Evolutionary conservation across 495 filamentous ascomycete species (phyloP).

Genomic region (Talaromyces nanjingensis): DNA sequence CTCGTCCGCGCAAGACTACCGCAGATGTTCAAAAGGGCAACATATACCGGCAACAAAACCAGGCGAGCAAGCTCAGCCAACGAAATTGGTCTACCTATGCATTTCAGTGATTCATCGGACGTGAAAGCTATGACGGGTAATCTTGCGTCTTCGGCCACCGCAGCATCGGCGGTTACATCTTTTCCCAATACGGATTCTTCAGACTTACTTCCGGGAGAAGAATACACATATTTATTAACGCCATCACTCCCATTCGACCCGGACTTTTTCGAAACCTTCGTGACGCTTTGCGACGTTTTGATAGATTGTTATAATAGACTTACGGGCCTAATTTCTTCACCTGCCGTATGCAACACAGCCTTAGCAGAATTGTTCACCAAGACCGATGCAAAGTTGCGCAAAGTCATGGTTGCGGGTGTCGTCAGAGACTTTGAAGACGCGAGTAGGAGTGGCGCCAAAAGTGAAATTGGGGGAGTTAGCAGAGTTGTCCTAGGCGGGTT

Average conservation of each 20-base stretch:
- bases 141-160: slow-evolving; percentile 29
- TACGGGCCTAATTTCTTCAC: slow-evolving; percentile 58
- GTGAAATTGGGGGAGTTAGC: slow-evolving; percentile 74
- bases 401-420: slow-evolving; percentile 76
- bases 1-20: slow-evolving; percentile 72
- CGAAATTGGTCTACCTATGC: slow-evolving; percentile 57
- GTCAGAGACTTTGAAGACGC: slow-evolving; percentile 91
- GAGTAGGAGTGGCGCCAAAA: slow-evolving; percentile 64
- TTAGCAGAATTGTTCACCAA: slow-evolving; percentile 76
- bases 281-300: slow-evolving; percentile 92
- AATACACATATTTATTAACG: slow-evolving; percentile 82
- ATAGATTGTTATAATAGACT: slow-evolving; percentile 87
- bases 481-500: slow-evolving; percentile 86
- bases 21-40: slow-evolving; percentile 78
- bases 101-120: slow-evolving; percentile 44
- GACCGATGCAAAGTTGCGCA: slow-evolving; percentile 75
- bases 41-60: slow-evolving; percentile 54
- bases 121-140: slow-evolving; percentile 37
- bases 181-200: slow-evolving; percentile 46
- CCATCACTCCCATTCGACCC: slow-evolving; percentile 94
- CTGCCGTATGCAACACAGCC: slow-evolving; percentile 59
- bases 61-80: slow-evolving; percentile 67
- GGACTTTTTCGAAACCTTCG: slow-evolving; percentile 94
- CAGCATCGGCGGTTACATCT: slow-evolving; percentile 33
- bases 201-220: slow-evolving; percentile 58